Base-by-base conservation (phyloP, 176 grass and related monocot genomes). In the Saccharum spontaneum region DNA sequence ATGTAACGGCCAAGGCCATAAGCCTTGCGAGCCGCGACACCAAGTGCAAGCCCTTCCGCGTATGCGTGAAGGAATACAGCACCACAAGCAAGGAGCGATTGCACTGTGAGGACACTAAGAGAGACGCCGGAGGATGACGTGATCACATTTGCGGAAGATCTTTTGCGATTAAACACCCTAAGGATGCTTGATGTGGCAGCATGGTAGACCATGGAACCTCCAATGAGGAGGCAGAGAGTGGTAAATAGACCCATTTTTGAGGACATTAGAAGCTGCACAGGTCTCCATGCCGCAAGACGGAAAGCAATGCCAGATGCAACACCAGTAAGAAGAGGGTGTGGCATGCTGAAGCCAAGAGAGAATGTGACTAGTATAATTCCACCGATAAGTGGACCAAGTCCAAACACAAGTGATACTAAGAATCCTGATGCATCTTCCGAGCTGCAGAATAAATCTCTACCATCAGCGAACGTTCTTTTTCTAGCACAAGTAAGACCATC, bases 261-360 rank as follows among this genome's bases (percentile, higher is more conserved):
- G 39, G 97, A 92, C 77, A 88, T 73, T 43, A 98, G 81, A 81
- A 98, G 88, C 83, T 98, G 97, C 36, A 95, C 46, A 43, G 97
- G 97, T 65, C 97, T 91, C 97, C 97, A 98, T 80, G 84, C 70
- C 18, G 93, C 97, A 18, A 98, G 93, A 75, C 92, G 88, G 78
- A 98, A 95, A 48, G 97, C 93, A 85, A 98, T 95, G 50, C 97
- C 97, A 14, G 91, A 98, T 77, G 93, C 97, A 68, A 95, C 83
- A 18, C 97, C 93, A 41, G 91, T 98, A 39, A 98, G 88, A 84
- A 95, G 89, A 79, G 91, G 88, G 65, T 98, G 97, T 31, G 94
- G 90, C 83, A 98, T 82, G 66, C 80, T 89, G 81, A 98, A 95
- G 44, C 86, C 83, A 64, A 89, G 83, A 69, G 93, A 88, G 84